Conservation (phyloP, 805 yeast genomes). For the Tetrapisispora arboricola region DNA sequence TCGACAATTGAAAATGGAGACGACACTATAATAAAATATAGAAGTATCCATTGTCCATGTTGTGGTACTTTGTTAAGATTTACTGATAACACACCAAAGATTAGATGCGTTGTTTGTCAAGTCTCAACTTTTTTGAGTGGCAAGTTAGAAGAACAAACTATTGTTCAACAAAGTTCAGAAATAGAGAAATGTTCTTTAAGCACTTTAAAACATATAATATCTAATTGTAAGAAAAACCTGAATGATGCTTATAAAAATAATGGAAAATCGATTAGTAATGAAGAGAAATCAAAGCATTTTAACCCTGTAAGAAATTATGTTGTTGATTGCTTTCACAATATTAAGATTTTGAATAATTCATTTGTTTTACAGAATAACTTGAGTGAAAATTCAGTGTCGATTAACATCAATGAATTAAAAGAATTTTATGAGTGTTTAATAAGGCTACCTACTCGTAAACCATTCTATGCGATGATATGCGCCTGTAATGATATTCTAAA, state of each 20-base stretch:
- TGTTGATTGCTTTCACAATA: slow-evolving; percentile 37
- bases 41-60: slow-evolving; percentile 30
- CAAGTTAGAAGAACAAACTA: not conserved
- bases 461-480: slow-evolving; percentile 44
- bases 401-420: slow-evolving; percentile 40
- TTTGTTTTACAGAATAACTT: slow-evolving; percentile 26
- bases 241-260: not conserved
- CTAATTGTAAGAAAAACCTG: slow-evolving; percentile 1
- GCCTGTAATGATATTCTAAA: slow-evolving; percentile 44
- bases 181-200: slow-evolving; percentile 3
- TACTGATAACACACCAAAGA: slow-evolving; percentile 31
- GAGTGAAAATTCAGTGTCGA: slow-evolving; percentile 13
- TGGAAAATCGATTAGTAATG: slow-evolving; percentile 4
- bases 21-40: not conserved
- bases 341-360: slow-evolving; percentile 41
- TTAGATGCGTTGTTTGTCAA: slow-evolving; percentile 54
- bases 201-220: slow-evolving; percentile 6
- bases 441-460: slow-evolving; percentile 49
- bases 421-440: slow-evolving; percentile 38
- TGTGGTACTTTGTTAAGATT: slow-evolving; percentile 37
- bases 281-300: slow-evolving; percentile 26
- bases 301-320: slow-evolving; percentile 44
- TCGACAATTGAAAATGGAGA: not conserved
- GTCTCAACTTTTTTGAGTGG: slow-evolving; percentile 31
- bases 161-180: not conserved